phyloP scores from a whole-genome alignment of 129 eudicot genomes.

The Flaveria ramosissima region DNA sequence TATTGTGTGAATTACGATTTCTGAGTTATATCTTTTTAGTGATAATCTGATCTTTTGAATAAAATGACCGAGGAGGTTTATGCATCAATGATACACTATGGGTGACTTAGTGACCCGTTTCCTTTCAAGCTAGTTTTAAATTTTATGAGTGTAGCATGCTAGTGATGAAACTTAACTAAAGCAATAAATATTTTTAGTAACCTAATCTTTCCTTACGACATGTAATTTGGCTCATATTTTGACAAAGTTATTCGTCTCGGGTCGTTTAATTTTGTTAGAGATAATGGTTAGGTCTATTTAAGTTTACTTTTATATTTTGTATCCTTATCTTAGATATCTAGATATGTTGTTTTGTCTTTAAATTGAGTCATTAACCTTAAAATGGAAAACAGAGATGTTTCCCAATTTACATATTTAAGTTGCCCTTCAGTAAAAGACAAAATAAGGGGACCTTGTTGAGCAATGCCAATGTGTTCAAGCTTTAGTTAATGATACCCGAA shows the following conservation, averaged over 20 bases:
- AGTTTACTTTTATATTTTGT: neutral
- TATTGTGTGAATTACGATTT: neutral
- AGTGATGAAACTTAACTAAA: neutral
- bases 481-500: too few species aligned
- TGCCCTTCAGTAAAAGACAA: neutral
- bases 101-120: neutral
- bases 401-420: neutral
- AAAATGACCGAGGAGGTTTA: neutral
- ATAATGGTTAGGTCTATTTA: neutral
- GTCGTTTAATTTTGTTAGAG: neutral
- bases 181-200: neutral
- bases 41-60: neutral
- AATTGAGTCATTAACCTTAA: neutral
- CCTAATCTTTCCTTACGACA: neutral
- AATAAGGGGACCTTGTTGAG: neutral
- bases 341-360: neutral
- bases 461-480: neutral
- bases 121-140: neutral
- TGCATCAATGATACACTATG: neutral
- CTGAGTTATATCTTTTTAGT: neutral
- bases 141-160: neutral
- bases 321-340: neutral
- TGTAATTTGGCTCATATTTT: neutral
- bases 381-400: neutral
- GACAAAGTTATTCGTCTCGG: neutral